phyloP scores from a whole-genome alignment of 2,329 filamentous ascomycete species.

The Phialophora expanda region DNA sequence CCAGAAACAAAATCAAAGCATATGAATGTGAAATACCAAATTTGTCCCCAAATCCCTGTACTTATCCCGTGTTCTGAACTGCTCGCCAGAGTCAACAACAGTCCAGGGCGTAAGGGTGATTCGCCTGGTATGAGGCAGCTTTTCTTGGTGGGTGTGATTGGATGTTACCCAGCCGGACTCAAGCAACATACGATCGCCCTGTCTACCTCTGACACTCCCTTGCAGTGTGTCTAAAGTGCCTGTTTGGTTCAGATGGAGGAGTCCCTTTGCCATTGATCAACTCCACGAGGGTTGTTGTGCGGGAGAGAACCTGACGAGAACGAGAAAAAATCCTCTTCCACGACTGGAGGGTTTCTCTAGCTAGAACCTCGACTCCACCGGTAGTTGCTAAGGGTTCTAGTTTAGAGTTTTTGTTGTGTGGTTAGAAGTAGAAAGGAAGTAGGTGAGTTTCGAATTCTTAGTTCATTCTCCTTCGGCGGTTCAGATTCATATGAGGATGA shows the following conservation, averaged over 20 bases:
- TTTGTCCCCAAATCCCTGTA: background rate
- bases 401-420: background rate
- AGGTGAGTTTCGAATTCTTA: background rate
- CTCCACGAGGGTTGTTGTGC: background rate
- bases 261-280: constrained; percentile 1
- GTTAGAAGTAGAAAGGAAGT: background rate
- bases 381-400: background rate
- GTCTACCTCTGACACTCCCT: background rate
- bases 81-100: background rate
- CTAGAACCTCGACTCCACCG: background rate
- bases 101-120: background rate
- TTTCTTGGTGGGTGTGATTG: constrained; percentile 1
- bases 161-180: background rate
- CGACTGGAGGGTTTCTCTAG: background rate
- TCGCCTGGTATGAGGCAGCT: constrained; percentile 1
- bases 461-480: no score
- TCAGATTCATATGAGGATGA: no score
- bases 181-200: background rate
- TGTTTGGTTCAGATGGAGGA: background rate
- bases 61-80: background rate
- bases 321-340: background rate
- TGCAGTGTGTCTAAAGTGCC: constrained; percentile 1
- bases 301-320: background rate
- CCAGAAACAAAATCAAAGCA: background rate
- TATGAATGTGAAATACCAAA: background rate